These are phyloP conservation scores for Helianthus tuberosus DNA, from an alignment of 129 eudicot genomes.

Conservation along the genomic window DNA sequence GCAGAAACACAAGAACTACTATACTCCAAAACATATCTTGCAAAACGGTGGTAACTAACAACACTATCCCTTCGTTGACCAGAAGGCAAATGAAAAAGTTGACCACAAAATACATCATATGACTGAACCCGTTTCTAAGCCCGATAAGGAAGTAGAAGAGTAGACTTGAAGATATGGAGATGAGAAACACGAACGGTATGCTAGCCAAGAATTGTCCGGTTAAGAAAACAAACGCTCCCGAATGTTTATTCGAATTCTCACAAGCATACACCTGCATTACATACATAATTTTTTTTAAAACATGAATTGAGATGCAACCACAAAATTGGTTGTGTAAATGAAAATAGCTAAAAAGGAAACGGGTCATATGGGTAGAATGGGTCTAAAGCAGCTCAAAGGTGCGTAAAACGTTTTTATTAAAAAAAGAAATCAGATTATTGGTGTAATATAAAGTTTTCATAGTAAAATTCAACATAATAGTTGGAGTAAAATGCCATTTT, in stretches of 20 bases:
- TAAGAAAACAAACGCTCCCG: conserved; percentile 73
- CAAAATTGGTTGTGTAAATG: background rate
- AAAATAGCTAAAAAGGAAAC: background rate
- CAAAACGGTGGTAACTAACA: conserved; percentile 62
- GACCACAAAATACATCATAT: conserved; percentile 83
- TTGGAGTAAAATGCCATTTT: no score
- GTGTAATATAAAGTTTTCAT: no score
- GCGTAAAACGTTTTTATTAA: background rate
- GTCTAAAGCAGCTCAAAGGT: background rate
- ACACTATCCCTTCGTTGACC: conserved; percentile 79
- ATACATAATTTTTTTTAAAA: background rate
- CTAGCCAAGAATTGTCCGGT: conserved; percentile 82
- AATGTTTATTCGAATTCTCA: conserved; percentile 77
- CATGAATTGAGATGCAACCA: background rate
- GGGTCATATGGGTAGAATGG: background rate
- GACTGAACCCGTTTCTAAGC: conserved; percentile 68
- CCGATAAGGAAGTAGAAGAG: conserved; percentile 84
- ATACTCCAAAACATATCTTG: conserved; percentile 79
- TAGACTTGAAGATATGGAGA: conserved; percentile 84
- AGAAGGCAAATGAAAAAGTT: conserved; percentile 84
- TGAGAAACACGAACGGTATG: conserved; percentile 82
- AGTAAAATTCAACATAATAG: no score
- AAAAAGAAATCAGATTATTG: background rate
- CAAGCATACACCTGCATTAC: conserved; percentile 60
- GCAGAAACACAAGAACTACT: conserved; percentile 52